phyloP scores from a whole-genome alignment of 164 flowering plant species.

The Umbilicus rupestris region DNA sequence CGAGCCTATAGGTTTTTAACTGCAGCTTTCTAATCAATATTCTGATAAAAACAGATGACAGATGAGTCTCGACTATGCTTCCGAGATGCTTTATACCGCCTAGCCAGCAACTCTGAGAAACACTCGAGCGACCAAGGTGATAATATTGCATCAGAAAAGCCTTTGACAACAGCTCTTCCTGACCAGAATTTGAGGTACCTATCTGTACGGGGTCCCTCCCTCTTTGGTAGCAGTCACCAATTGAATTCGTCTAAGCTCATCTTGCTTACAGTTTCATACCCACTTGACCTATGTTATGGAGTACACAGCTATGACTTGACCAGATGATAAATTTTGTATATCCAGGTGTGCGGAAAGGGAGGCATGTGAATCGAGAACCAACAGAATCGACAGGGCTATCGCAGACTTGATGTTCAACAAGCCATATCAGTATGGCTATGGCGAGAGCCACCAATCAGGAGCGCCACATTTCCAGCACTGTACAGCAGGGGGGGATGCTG shows the following conservation, averaged over 20 bases:
- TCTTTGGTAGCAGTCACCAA: no score
- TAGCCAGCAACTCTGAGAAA: slow-evolving; percentile 30
- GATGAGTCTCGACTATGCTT: slow-evolving; percentile 36
- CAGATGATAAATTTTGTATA: neutral
- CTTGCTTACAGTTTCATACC: no score
- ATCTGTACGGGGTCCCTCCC: no score
- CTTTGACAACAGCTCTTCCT: slow-evolving; percentile 1
- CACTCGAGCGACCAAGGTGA: slow-evolving; percentile 7
- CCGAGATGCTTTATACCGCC: slow-evolving; percentile 64
- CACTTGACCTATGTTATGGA: neutral
- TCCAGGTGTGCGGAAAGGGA: slow-evolving; percentile 17
- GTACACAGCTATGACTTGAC: neutral
- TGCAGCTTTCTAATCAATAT: no score
- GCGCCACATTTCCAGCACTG: no score
- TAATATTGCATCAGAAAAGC: slow-evolving; percentile 6
- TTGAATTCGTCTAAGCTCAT: no score
- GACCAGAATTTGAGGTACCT: slow-evolving; percentile 18
- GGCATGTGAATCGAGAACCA: slow-evolving; percentile 24
- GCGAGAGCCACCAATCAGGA: neutral
- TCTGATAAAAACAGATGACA: slow-evolving; percentile 26
- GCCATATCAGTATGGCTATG: no score
- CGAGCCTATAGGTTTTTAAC: no score
- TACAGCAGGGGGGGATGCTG: no score
- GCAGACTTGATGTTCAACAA: slow-evolving; percentile 34
- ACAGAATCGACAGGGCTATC: slow-evolving; percentile 31